Base-by-base conservation (phyloP, 768 basidiomycete species). In the Daedaleopsis nitida region DNA sequence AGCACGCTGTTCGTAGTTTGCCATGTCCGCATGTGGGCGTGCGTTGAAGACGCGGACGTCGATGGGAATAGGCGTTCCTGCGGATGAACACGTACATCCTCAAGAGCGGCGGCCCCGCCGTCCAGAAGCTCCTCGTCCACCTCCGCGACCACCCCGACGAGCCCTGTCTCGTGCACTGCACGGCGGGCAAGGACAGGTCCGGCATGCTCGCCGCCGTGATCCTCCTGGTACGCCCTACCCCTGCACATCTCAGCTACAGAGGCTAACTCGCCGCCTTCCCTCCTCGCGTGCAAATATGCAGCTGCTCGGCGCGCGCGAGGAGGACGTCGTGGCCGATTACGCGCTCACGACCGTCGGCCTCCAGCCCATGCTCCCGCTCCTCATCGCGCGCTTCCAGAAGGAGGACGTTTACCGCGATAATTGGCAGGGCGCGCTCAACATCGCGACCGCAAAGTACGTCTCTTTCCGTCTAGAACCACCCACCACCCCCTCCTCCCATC, bases 181-280 rank as follows among this genome's bases (percentile, higher is more conserved):
- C 79, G 27, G 27, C 72, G 19, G 81, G 80, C 1, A 80, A 81
- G 61, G 79, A 81, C 67, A 65, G 80, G 34, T 79, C 79, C 7
- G 79, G 77, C 6, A 55, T 79, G 12, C 72, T 78, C 57, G 69
- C 72, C 12, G 77, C 77, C 17, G 55, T 78, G 10, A 65, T 78
- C 10, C 66, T 77, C 42, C 65, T 74, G 69, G 76, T 77, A 48
- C 48, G 58, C 32, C n/a, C n/a, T n/a, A n/a, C n/a, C n/a, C n/a
- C n/a, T n/a, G n/a, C n/a, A n/a, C n/a, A n/a, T n/a, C n/a, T n/a
- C n/a, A n/a, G n/a, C n/a, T n/a, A n/a, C n/a, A n/a, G n/a, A n/a
- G n/a, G n/a, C n/a, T n/a, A n/a, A n/a, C n/a, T n/a, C n/a, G n/a
- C n/a, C n/a, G n/a, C n/a, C n/a, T n/a, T n/a, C n/a, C n/a, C n/a